Evolutionary conservation across 768 basidiomycete species (phyloP), one percentile per base, ranked within the genome.

Genomic region (Pleurotus salmoneostramineus): DNA sequence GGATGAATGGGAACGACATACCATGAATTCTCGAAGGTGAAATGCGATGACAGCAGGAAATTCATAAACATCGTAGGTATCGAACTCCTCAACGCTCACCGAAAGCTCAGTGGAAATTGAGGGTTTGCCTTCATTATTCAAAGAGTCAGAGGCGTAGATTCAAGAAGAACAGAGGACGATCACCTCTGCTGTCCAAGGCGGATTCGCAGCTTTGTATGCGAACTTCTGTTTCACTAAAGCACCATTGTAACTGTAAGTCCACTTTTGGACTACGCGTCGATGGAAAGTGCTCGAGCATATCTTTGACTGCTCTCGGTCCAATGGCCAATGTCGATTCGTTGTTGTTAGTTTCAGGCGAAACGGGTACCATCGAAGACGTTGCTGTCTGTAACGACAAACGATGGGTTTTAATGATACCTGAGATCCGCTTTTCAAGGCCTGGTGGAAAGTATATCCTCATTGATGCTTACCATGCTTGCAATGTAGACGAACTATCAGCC

Each of bases 331-430:
- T 80, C 17, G 89, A 90, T 71, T 89, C 83, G 43, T 78, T 77
- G 1, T 71, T 63, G 1, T 71, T 63, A 7, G 76, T 67, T 51
- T 87, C 83, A 3, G 85, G 83, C n/a, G 80, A 70, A n/a, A 78
- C 80, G 3, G 91, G 92, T 2, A 84, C 81, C 66, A 88, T 74
- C 40, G 88, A 76, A 15, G 83, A 77, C 2, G 77, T 78, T 36
- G 84, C 80, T 2, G 80, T 76, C 48, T 83, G 74, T 14, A 93
- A 72, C 14, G 84, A 74, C 7, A 93, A 72, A 14, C 85, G 81
- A 71, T 94, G 92, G 0, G 92, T 94, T 72, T 93, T 93, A 10
- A 89, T 72, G 56, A 93, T 85, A 44, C 90, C 91, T 93, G 54
- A 21, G 51, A 46, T 54, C 60, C 55, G 45, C 56, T 57, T 17